These are phyloP conservation scores for Plasmodium gonderi DNA, from an alignment of 169 alveolate genomes.

Conservation along the genomic window DNA sequence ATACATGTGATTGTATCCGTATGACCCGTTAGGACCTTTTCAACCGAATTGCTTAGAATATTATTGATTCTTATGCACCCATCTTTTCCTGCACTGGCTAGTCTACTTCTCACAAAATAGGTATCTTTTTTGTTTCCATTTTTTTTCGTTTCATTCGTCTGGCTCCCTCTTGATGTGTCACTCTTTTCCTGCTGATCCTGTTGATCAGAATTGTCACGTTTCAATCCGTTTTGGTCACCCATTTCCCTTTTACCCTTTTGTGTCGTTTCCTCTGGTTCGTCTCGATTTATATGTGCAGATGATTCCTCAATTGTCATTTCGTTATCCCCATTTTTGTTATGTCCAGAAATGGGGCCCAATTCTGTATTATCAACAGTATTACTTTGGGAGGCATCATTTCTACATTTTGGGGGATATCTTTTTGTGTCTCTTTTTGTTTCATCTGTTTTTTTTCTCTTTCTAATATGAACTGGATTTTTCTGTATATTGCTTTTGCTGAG, in stretches of 20 bases:
- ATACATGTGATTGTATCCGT: conserved; percentile 93
- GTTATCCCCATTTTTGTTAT: neutral
- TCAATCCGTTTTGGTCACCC: neutral
- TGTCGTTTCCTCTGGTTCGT: neutral
- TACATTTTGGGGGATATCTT: neutral
- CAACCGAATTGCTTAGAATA: conserved; percentile 82
- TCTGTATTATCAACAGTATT: neutral
- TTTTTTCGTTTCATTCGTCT: neutral
- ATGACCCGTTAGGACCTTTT: conserved; percentile 92
- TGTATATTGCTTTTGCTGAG: conserved; percentile 50
- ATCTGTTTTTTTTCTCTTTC: conserved; percentile 11
- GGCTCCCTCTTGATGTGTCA: neutral
- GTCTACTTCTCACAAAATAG: conserved; percentile 44
- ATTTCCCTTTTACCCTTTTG: neutral
- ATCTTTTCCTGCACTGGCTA: conserved; percentile 88
- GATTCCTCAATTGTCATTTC: neutral
- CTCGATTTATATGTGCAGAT: neutral
- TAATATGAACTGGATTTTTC: neutral
- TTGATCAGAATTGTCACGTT: neutral
- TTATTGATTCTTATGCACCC: conserved; percentile 94
- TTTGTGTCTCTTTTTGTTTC: neutral
- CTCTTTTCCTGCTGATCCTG: neutral
- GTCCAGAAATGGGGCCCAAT: neutral
- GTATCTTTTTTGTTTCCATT: neutral
- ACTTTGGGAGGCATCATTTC: neutral